Base-by-base conservation (phyloP, 208 protist genomes). In the Trypanosoma conorhini region DNA sequence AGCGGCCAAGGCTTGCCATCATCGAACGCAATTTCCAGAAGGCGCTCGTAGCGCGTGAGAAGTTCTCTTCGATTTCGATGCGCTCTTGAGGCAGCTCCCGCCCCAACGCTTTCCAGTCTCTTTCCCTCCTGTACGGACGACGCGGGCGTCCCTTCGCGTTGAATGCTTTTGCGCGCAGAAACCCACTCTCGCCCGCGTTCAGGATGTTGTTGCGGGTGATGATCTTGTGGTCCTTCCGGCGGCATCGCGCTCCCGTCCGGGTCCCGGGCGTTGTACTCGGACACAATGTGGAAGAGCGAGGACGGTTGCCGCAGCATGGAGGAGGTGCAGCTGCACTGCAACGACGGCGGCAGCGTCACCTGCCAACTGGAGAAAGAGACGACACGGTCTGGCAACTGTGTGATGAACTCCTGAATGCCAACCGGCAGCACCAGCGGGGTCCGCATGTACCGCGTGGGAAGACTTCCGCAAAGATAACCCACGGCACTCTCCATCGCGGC, bases 401-500 rank as follows among this genome's bases (percentile, higher is more conserved):
- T 91, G 56, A 93, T 77, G 56, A 82, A 93, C n/a, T 79, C 60
- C 62, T 83, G 73, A 42, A 92, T 19, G 30, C 70, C 61, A 26
- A 96, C 51, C 0, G 91, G 91, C 31, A 96, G 69, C 22, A 93
- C 80, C 15, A 93, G 77, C 1, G 88, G 87, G 8, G 85, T 80
- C 21, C 86, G 86, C 24, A 90, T 44, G 55, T 84, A 78, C 15
- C 68, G 52, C 26, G 92, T 64, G n/a, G 91, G 91, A 24, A 92
- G 55, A 66, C 92, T 81, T 31, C 74, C 74, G 2, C 93, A 65
- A n/a, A 96, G 35, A 50, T 78, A 78, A 38, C 72, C 77, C 8
- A 85, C 59, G 2, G 80, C 70, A 52, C 77, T 83, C 77, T 96
- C 91, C 91, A 94, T 96, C 50, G 61, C 46, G 35, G 74, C 48